Conservation (phyloP, 164 flowering plant genomes). For the Annona cherimola region DNA sequence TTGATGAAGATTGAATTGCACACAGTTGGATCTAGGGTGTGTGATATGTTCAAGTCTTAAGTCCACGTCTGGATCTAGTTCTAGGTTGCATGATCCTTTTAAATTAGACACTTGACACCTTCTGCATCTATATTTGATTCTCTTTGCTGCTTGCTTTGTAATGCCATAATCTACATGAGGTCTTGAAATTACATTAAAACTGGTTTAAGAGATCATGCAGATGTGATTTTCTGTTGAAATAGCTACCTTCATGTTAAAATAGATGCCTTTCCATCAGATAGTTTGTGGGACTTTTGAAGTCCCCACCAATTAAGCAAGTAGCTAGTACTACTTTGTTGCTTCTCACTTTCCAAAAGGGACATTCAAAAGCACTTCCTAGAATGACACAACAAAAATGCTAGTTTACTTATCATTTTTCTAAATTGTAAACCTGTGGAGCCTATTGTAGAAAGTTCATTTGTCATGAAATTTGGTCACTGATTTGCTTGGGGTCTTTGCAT, state of each 20-base stretch:
- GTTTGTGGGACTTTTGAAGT: neutral
- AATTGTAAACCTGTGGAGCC: neutral
- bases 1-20: neutral
- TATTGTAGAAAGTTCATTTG: neutral
- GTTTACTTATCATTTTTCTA: neutral
- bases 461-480: neutral
- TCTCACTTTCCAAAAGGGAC: neutral
- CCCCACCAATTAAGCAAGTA: neutral
- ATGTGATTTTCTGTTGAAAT: neutral
- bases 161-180: neutral
- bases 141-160: too few species aligned
- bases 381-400: neutral
- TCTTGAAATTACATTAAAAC: neutral
- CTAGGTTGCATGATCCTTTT: too few species aligned
- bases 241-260: too few species aligned
- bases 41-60: too few species aligned
- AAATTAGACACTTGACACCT: too few species aligned
- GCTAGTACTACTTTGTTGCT: neutral
- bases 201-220: neutral
- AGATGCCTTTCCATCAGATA: too few species aligned
- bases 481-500: neutral
- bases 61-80: too few species aligned
- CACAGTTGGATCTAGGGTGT: neutral
- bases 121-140: too few species aligned
- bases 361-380: neutral